Percentiles rank a stretch among this genome's conserved stretches.
phyloP scores from a whole-genome alignment of 257 asterid species.

The Solanum chiquidenum region DNA sequence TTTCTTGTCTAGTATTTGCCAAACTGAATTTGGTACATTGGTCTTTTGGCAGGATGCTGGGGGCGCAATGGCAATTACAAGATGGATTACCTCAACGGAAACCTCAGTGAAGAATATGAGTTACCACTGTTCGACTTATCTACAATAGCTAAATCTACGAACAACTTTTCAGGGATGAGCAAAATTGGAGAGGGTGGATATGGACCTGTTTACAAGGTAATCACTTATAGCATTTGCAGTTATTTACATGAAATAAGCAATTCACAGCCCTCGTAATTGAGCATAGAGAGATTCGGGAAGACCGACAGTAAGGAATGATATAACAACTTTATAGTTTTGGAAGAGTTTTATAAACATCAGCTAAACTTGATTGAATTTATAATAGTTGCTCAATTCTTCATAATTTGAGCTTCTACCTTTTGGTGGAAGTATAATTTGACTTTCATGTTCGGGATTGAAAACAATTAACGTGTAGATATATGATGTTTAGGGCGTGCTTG shows the following conservation, averaged over 20 bases:
- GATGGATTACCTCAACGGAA: not conserved
- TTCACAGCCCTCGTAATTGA: not conserved
- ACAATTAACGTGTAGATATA: not conserved
- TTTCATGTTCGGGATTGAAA: not conserved
- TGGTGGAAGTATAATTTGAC: not conserved
- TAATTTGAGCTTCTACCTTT: not conserved
- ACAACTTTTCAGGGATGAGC: conserved; percentile 6
- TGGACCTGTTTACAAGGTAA: conserved; percentile 29
- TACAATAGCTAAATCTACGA: conserved; percentile 12
- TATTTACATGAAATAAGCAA: not conserved
- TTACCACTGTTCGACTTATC: conserved; percentile 15
- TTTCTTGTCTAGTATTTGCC: not conserved
- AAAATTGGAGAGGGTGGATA: conserved; percentile 23
- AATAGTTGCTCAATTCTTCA: not conserved
- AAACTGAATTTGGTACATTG: not conserved
- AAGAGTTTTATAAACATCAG: not conserved
- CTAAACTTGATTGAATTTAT: not conserved
- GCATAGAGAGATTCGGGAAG: not conserved
- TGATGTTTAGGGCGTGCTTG: conserved; percentile 7
- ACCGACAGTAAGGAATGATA: not conserved
- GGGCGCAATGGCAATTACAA: not conserved
- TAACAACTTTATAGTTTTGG: not conserved
- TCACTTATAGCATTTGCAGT: not conserved
- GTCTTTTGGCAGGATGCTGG: not conserved
- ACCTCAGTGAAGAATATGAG: conserved; percentile 5